Base-by-base conservation (phyloP, 176 grass and related monocot genomes). In the Oryza meridionalis region DNA sequence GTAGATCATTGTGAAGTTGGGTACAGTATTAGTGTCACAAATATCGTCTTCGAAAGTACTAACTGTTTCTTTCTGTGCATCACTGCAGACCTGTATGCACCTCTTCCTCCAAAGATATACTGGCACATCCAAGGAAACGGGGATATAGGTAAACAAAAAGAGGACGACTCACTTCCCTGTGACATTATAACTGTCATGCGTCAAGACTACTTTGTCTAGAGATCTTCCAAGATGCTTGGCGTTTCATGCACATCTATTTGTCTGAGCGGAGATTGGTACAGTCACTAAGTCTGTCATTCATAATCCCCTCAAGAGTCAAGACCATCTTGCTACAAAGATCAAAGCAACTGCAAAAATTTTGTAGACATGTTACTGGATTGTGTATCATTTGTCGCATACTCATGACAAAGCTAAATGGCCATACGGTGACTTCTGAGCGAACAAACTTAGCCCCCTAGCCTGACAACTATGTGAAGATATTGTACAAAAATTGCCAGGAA, bases 41-140 rank as follows among this genome's bases (percentile, higher is more conserved):
- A 70, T 68, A 49, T 62, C 15, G 24, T 90, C 13, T 61, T 53
- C 49, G n/a, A 14, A 87, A 42, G 10, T 26, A 42, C 69, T 59
- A 6, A 11, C 51, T 1, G 27, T 16, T 14, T 49, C 32, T 42
- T 62, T 84, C 33, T 84, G 35, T 71, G n/a, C 67, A 67, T 37
- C 43, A 51, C 51, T 84, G 70, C 90, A 97, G 96, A 98, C 75
- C 65, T 98, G 81, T 95, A 95, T 76, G 82, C 89, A 17, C 77
- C 91, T 63, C 83, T 98, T 19, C 90, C 96, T 35, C 91, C 96
- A 27, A 92, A 92, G 62, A 94, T 98, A 94, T 98, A 88, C 67
- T 98, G 96, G 91, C 96, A 93, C 73, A 90, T 98, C 65, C 93
- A 98, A 92, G 96, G 87, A 80, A 98, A 92, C 76, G 87, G 91